phyloP scores from a whole-genome alignment of 805 yeast species.

The Wickerhamiella cacticola region DNA sequence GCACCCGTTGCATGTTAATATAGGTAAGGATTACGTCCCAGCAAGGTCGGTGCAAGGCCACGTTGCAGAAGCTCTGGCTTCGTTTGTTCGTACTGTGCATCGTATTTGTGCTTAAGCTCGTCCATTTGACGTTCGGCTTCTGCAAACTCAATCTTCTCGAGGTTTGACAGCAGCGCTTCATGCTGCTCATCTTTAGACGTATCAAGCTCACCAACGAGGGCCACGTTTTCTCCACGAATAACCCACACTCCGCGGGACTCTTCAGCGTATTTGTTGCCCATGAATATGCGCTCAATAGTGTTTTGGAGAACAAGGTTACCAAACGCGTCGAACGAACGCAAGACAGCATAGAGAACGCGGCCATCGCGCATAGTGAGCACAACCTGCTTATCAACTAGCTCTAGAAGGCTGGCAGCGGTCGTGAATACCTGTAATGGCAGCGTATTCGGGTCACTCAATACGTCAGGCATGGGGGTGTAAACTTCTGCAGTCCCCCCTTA shows the following conservation, averaged over 20 bases:
- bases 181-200: slow-evolving; percentile 64
- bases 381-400: slow-evolving; percentile 41
- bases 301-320: slow-evolving; percentile 85
- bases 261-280: slow-evolving; percentile 54
- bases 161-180: slow-evolving; percentile 38
- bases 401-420: slow-evolving; percentile 34
- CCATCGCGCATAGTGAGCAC: slow-evolving; percentile 86
- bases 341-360: slow-evolving; percentile 69
- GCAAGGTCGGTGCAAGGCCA: slow-evolving; percentile 6
- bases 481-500: not conserved
- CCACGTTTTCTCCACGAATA: slow-evolving; percentile 93
- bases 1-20: slow-evolving; percentile 1
- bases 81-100: not conserved
- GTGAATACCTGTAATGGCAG: slow-evolving; percentile 35
- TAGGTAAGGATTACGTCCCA: slow-evolving; percentile 9
- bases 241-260: slow-evolving; percentile 66
- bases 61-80: not conserved
- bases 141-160: slow-evolving; percentile 48
- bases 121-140: slow-evolving; percentile 41
- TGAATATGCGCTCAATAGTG: slow-evolving; percentile 66
- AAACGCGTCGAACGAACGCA: slow-evolving; percentile 91
- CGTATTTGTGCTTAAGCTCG: slow-evolving; percentile 13
- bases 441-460: slow-evolving; percentile 25
- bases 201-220: slow-evolving; percentile 86
- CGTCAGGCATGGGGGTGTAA: slow-evolving; percentile 17